Conservation (phyloP, 352 stramenopile genomes). For the Pythium chondricola region DNA sequence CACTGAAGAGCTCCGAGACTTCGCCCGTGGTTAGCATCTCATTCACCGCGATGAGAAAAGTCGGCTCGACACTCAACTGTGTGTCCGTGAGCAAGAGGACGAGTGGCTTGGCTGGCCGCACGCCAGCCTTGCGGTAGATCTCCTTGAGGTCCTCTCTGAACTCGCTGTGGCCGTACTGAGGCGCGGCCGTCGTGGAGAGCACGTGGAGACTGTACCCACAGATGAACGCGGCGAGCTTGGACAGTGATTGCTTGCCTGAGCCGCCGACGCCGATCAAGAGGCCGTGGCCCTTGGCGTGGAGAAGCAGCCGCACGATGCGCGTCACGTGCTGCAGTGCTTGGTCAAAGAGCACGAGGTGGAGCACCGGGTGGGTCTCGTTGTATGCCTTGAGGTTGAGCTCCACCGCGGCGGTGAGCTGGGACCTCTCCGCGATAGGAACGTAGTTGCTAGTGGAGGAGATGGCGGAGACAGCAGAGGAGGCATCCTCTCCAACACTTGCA, state of each 20-base stretch:
- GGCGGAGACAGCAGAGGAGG: neutral
- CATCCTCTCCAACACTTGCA: neutral
- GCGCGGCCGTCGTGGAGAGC: slow-evolving; percentile 46
- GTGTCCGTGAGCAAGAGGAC: slow-evolving; percentile 88
- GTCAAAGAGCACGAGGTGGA: slow-evolving; percentile 91
- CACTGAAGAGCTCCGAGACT: slow-evolving; percentile 79
- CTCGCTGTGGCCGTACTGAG: slow-evolving; percentile 67
- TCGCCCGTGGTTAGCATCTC: slow-evolving; percentile 75
- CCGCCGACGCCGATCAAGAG: slow-evolving; percentile 83
- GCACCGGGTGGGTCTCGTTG: slow-evolving; percentile 92
- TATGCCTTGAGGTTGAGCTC: slow-evolving; percentile 73
- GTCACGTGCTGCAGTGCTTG: slow-evolving; percentile 87
- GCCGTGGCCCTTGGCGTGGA: slow-evolving; percentile 67
- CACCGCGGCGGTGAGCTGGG: slow-evolving; percentile 42
- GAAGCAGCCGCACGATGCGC: slow-evolving; percentile 83
- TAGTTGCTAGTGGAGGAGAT: slow-evolving; percentile 42
- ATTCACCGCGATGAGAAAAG: slow-evolving; percentile 85
- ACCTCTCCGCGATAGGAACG: slow-evolving; percentile 41
- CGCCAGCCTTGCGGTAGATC: slow-evolving; percentile 80
- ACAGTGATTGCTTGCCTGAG: slow-evolving; percentile 87
- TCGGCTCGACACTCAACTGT: slow-evolving; percentile 72
- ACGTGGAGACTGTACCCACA: slow-evolving; percentile 65
- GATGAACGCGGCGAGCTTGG: slow-evolving; percentile 87
- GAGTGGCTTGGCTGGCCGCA: slow-evolving; percentile 81
- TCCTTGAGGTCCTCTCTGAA: slow-evolving; percentile 88